These are phyloP conservation scores for Cryptococcus amylolentus DNA, from an alignment of 1,284 basidiomycete species.

Conservation along the genomic window DNA sequence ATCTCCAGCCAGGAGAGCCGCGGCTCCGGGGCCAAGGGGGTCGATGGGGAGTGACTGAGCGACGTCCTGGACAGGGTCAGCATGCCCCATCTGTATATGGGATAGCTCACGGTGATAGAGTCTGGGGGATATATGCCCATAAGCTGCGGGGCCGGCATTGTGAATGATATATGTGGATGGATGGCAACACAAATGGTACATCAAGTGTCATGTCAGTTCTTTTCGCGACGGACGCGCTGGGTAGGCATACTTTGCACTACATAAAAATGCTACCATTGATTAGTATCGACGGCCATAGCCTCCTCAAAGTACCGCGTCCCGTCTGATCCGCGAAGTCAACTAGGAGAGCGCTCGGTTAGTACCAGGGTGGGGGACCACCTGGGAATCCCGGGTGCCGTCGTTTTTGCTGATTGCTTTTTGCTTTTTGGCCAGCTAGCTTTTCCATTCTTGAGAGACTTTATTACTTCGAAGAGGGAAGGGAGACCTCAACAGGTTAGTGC, in stretches of 20 bases:
- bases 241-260: no score
- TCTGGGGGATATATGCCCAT: slow-evolving; percentile 46
- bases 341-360: no score
- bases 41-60: slow-evolving; percentile 82
- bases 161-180: slow-evolving; percentile 3
- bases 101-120: slow-evolving; percentile 32
- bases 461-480: no score
- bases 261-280: no score
- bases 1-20: slow-evolving; percentile 84
- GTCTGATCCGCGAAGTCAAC: no score
- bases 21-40: slow-evolving; percentile 74
- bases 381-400: no score
- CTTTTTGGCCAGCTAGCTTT: not conserved
- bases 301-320: no score
- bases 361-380: no score
- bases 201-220: no score
- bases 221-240: not conserved
- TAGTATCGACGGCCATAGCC: no score
- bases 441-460: no score
- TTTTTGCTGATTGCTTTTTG: not conserved
- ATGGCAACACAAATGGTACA: not conserved
- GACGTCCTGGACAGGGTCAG: slow-evolving; percentile 65
- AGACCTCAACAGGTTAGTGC: no score
- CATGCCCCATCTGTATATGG: not conserved
- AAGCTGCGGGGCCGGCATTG: slow-evolving; percentile 38